These are phyloP conservation scores for Zymoseptoria ardabiliae DNA, from an alignment of 2,329 filamentous ascomycete genomes.

Conservation along the genomic window DNA sequence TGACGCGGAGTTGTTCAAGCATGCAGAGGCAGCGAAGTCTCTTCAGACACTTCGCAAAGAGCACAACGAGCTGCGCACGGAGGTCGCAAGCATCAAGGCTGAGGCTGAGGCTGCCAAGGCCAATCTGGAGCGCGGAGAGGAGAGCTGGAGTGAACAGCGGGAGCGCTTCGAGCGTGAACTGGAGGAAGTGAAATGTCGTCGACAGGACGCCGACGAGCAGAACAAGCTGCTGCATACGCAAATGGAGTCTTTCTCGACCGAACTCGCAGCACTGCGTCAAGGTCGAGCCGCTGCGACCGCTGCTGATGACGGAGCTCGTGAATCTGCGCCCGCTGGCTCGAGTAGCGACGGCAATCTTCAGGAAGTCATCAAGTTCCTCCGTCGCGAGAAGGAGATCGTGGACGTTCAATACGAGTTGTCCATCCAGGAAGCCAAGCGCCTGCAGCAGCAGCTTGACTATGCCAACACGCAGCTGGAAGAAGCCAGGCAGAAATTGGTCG, in stretches of 20 bases:
- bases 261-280: conserved; percentile 74
- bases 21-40: conserved; percentile 86
- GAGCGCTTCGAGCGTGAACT: conserved; percentile 79
- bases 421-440: conserved; percentile 74
- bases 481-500: conserved; percentile 76
- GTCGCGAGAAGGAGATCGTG: conserved; percentile 93
- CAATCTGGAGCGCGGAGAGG: conserved; percentile 69
- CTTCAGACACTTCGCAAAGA: conserved; percentile 73
- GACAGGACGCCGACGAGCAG: conserved; percentile 78
- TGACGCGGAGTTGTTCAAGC: conserved; percentile 87
- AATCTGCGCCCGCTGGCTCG: conserved; percentile 9
- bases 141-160: conserved; percentile 78
- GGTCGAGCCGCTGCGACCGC: conserved; percentile 51
- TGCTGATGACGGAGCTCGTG: conserved; percentile 46
- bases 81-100: conserved; percentile 65
- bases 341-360: conserved; percentile 60
- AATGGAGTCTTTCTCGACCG: conserved; percentile 66
- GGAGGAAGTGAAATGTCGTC: conserved; percentile 65
- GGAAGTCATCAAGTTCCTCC: conserved; percentile 84
- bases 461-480: conserved; percentile 83
- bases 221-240: conserved; percentile 88
- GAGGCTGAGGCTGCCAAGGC: conserved; percentile 82
- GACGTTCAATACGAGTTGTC: conserved; percentile 94
- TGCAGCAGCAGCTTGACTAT: conserved; percentile 86
- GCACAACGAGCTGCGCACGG: conserved; percentile 72